Percentiles rank a stretch among this genome's conserved stretches.
Evolutionary conservation across 495 filamentous ascomycete genomes (phyloP).

Genomic region (Annulohypoxylon bovei): DNA sequence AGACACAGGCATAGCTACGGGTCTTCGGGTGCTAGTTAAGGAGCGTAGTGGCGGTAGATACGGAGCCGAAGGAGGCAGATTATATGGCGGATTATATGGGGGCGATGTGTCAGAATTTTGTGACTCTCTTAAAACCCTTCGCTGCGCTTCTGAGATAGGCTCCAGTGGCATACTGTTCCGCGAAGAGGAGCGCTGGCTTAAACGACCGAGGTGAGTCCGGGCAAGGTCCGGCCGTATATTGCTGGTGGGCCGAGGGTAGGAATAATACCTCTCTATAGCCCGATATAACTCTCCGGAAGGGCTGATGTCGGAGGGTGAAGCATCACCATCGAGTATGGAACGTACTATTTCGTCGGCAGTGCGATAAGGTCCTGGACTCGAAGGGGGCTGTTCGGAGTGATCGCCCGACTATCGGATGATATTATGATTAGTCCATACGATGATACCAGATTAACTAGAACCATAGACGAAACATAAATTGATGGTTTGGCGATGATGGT

Average conservation of each 20-base stretch:
- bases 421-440: conserved; percentile 13
- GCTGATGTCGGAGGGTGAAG: conserved; percentile 46
- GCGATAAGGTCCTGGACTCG: conserved; percentile 50
- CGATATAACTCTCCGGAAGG: conserved; percentile 56
- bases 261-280: conserved; percentile 56
- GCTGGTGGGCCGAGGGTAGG: conserved; percentile 15
- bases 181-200: conserved; percentile 19
- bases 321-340: conserved; percentile 53
- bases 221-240: conserved; percentile 37
- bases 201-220: conserved; percentile 27
- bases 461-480: neutral
- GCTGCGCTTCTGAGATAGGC: conserved; percentile 47
- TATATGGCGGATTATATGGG: conserved; percentile 34
- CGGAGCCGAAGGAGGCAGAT: conserved; percentile 37
- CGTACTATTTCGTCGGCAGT: conserved; percentile 54
- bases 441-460: neutral
- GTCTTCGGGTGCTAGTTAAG: conserved; percentile 44
- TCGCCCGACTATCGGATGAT: conserved; percentile 65
- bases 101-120: conserved; percentile 44
- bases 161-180: conserved; percentile 53
- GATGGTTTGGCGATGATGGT: neutral
- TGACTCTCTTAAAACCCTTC: conserved; percentile 51
- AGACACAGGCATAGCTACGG: conserved; percentile 42
- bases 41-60: conserved; percentile 56
- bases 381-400: conserved; percentile 65